Conservation (phyloP, 2,329 filamentous ascomycete genomes). For the Tetracladium maxilliforme region DNA sequence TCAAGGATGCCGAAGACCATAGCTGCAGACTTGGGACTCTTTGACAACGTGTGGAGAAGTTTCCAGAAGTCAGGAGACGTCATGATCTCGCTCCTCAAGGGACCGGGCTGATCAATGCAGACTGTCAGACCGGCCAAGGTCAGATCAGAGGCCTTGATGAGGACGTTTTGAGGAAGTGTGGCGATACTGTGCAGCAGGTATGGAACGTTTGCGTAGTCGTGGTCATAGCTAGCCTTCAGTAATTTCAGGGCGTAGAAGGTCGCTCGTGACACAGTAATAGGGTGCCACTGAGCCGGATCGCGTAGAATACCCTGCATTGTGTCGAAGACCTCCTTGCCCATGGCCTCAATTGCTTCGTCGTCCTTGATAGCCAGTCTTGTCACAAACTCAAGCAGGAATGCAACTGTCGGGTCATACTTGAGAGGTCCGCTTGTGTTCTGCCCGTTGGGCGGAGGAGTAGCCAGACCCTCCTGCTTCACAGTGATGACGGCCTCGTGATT, state of each 20-base stretch:
- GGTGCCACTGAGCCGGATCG: conserved; percentile 65
- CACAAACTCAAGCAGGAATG: conserved; percentile 84
- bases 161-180: conserved; percentile 62
- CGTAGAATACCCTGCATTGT: conserved; percentile 70
- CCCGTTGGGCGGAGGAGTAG: conserved; percentile 44
- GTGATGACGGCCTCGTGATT: conserved; percentile 68
- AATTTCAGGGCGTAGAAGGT: conserved; percentile 78
- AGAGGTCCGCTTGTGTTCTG: conserved; percentile 42
- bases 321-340: conserved; percentile 70
- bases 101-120: conserved; percentile 65
- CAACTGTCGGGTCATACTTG: conserved; percentile 76
- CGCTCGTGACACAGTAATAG: conserved; percentile 68
- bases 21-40: conserved; percentile 53
- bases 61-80: conserved; percentile 97
- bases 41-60: conserved; percentile 63
- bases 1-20: conserved; percentile 82
- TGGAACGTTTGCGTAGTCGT: conserved; percentile 82
- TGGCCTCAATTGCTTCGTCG: conserved; percentile 50
- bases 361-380: conserved; percentile 72
- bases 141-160: conserved; percentile 62
- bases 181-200: conserved; percentile 86
- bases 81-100: conserved; percentile 81
- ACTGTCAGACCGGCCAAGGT: conserved; percentile 66
- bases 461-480: conserved; percentile 73
- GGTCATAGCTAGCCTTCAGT: conserved; percentile 72